Evolutionary conservation across 2,329 filamentous ascomycete genomes (phyloP).

Genomic region (Nigrospora osmanthi): DNA sequence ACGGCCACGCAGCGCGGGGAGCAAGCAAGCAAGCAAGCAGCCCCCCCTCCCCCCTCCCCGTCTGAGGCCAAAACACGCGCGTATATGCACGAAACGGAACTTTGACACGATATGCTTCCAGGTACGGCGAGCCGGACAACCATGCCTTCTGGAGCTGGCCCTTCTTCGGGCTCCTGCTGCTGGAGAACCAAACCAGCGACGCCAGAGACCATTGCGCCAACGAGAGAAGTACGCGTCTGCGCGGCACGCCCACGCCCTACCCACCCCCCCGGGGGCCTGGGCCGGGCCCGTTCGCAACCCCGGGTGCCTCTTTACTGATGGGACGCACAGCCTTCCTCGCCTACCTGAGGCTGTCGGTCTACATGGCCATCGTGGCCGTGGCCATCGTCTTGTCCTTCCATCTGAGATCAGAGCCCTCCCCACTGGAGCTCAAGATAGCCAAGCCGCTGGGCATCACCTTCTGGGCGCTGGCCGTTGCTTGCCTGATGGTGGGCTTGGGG

Average conservation of each 20-base stretch:
- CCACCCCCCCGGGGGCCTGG: no score
- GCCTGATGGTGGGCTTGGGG: conserved; percentile 66
- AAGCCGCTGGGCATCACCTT: conserved; percentile 82
- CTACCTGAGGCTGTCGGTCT: conserved; percentile 81
- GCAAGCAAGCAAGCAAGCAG: no score
- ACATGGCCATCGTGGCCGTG: conserved; percentile 82
- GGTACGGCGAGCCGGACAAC: neutral
- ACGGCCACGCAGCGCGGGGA: no score
- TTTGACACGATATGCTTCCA: neutral
- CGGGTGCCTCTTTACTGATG: neutral
- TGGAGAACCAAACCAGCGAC: conserved; percentile 68
- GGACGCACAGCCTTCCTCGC: conserved; percentile 63
- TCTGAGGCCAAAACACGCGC: no score
- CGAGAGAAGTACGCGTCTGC: conserved; percentile 53
- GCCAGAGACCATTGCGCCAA: conserved; percentile 74
- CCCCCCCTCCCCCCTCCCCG: no score
- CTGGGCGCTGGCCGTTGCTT: conserved; percentile 74
- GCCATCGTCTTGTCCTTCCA: conserved; percentile 94
- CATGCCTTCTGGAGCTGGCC: conserved; percentile 46
- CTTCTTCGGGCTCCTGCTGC: conserved; percentile 58
- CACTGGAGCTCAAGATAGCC: conserved; percentile 67
- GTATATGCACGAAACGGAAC: no score
- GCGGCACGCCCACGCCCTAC: neutral
- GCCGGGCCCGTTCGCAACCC: neutral
- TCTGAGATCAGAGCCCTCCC: conserved; percentile 63